Evolutionary conservation across 352 stramenopile species (phyloP), one percentile per base, ranked within the genome.

Genomic region (Phytopythium helicoides): DNA sequence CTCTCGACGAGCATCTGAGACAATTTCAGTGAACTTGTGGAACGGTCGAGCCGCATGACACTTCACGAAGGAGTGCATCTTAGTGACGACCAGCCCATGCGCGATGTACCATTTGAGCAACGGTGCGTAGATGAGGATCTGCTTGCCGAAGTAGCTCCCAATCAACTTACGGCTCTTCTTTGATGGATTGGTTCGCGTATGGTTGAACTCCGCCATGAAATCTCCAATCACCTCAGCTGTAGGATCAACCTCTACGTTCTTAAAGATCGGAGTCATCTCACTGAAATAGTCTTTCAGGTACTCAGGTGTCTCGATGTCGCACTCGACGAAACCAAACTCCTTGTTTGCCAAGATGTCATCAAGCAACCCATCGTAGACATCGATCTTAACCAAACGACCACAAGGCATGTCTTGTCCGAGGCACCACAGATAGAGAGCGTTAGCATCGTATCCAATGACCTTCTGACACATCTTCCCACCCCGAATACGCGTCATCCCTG

Each of bases 261-360:
- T 77, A 28, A 73, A 77, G 9, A 73, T 71, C 7, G 63, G 57
- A 5, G 50, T 62, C 60, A 73, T 73, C 34, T 77, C 63, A 48
- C 14, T 49, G n/a, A 72, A 78, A 23, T 71, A 64, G 0, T 66
- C 33, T 50, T 71, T 73, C 0, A 75, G 47, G 18, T 71, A 37
- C 1, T 65, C 54, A 12, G 68, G 68, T 16, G 55, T 71, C 37
- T 54, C 10, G 35, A 78, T 74, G 60, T 74, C 64, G 51, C 57
- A 71, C 46, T 78, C 57, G 6, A 74, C 34, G 16, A 78, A 74
- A 0, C 68, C 68, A 48, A 78, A 78, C 0, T 62, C 1, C 19
- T 77, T 73, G 34, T 71, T 53, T 28, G 33, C n/a, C 1, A 45
- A 35, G 22, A 77, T 69, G 28, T 78, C 65, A 28, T 75, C 52